Evolutionary conservation across 371 early-diverging fungal species (phyloP).

Genomic region (Dipsacomyces acuminosporus): DNA sequence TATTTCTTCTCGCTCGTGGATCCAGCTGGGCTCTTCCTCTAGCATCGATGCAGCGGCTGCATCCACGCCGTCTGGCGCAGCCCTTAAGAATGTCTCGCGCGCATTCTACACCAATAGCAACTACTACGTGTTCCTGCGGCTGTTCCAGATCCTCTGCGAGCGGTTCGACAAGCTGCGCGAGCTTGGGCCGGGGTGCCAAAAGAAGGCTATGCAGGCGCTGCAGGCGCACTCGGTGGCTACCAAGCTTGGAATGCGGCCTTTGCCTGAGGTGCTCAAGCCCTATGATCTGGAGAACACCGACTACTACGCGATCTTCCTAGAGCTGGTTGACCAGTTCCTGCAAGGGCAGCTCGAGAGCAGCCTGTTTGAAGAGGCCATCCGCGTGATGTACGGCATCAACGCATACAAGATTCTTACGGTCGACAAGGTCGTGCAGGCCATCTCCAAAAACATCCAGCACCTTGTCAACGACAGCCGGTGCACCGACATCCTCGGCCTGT

Average conservation of each 20-base stretch:
- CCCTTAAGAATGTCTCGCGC: conserved; percentile 40
- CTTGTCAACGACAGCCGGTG: conserved; percentile 55
- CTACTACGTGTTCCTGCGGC: conserved; percentile 84
- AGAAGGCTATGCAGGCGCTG: conserved; percentile 55
- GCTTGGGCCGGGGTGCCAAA: conserved; percentile 57
- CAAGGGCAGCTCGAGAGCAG: conserved; percentile 76
- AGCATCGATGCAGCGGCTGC: conserved; percentile 25
- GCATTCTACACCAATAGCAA: conserved; percentile 57
- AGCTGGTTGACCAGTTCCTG: conserved; percentile 71
- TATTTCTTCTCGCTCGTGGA: conserved; percentile 42
- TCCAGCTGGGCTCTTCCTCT: conserved; percentile 20
- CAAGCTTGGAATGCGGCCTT: conserved; percentile 71
- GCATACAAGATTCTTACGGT: conserved; percentile 84
- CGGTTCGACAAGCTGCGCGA: conserved; percentile 75
- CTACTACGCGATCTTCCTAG: conserved; percentile 70
- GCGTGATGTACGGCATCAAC: conserved; percentile 79
- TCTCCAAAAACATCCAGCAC: conserved; percentile 75
- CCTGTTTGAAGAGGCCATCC: conserved; percentile 87
- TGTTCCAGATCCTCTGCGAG: conserved; percentile 74
- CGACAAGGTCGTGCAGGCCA: conserved; percentile 74
- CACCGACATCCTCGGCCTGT: conserved; percentile 59
- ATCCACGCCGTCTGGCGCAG: conserved; percentile 10
- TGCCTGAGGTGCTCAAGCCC: conserved; percentile 43
- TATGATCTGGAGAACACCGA: conserved; percentile 50
- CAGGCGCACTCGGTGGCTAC: conserved; percentile 70